These are phyloP conservation scores for Seiridium unicorne DNA, from an alignment of 2,329 filamentous ascomycete species.

Conservation along the genomic window DNA sequence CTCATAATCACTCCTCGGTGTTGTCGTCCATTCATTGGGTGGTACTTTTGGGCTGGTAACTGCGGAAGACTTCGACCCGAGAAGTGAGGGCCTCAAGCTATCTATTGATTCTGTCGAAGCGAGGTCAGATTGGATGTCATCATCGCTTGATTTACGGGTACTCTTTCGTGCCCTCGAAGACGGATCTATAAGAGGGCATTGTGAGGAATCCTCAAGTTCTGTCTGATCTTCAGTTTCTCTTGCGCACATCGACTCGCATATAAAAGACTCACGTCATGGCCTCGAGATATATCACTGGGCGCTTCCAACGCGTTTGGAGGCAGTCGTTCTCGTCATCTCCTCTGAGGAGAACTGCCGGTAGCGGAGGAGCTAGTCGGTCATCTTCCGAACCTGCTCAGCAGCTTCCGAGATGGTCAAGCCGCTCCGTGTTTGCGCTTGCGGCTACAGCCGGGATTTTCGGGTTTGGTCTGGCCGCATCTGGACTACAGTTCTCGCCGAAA, in stretches of 20 bases:
- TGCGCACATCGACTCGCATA: background rate
- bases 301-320: conserved; percentile 16
- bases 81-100: no score
- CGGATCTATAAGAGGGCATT: no score
- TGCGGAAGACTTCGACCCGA: background rate
- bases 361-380: conserved; percentile 12
- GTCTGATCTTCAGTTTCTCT: background rate
- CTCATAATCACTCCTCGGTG: background rate
- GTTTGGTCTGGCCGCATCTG: conserved; percentile 24
- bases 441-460: conserved; percentile 27
- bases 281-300: conserved; percentile 16
- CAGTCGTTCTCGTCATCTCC: conserved; percentile 15
- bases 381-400: conserved; percentile 12
- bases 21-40: background rate
- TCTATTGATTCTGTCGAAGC: no score
- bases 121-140: background rate
- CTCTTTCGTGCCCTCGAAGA: no score
- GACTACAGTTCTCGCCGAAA: conserved; percentile 19
- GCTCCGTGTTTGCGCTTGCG: conserved; percentile 25
- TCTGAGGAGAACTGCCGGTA: conserved; percentile 13
- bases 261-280: conserved; percentile 14
- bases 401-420: conserved; percentile 25
- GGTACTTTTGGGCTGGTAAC: background rate
- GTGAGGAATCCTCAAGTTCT: background rate
- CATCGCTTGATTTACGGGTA: no score